Evolutionary conservation across 2,329 filamentous ascomycete genomes (phyloP).

Genomic region (Aspergillus alliaceus): DNA sequence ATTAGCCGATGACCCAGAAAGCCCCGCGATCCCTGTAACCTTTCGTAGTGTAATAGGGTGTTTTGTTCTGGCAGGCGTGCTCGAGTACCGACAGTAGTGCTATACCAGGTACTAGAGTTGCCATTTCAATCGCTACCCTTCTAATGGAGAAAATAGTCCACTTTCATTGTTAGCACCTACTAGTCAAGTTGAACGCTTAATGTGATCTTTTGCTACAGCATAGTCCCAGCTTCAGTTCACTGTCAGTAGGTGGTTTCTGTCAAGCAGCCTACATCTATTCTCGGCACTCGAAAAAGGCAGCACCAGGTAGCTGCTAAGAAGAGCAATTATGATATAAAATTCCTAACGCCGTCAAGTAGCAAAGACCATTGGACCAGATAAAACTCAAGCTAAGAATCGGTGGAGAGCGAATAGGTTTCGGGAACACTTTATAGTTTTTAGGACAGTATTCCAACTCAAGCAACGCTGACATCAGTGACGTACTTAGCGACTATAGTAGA

Average conservation of each 20-base stretch:
- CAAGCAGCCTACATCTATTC: constrained; percentile 4
- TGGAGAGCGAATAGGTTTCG: neutral
- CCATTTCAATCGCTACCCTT: no score
- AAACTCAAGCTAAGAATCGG: constrained; percentile 4
- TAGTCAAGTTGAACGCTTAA: no score
- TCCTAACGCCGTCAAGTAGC: constrained; percentile 23
- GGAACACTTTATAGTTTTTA: neutral
- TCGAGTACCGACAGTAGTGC: no score
- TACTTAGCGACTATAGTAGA: constrained; percentile 51
- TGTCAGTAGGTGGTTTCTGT: neutral
- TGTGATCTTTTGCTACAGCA: neutral
- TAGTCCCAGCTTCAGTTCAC: neutral
- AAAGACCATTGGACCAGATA: constrained; percentile 6
- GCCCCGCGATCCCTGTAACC: neutral
- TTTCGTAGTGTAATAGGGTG: neutral
- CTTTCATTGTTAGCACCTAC: no score
- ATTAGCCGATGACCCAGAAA: neutral
- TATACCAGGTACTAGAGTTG: no score
- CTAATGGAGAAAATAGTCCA: no score
- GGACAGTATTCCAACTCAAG: constrained; percentile 2
- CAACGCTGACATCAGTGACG: neutral
- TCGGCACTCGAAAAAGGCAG: neutral
- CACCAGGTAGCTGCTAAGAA: neutral
- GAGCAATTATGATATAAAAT: constrained; percentile 3
- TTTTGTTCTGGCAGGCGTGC: no score